These are phyloP conservation scores for Plasmopara viticola DNA, from an alignment of 352 stramenopile genomes.

Conservation along the genomic window DNA sequence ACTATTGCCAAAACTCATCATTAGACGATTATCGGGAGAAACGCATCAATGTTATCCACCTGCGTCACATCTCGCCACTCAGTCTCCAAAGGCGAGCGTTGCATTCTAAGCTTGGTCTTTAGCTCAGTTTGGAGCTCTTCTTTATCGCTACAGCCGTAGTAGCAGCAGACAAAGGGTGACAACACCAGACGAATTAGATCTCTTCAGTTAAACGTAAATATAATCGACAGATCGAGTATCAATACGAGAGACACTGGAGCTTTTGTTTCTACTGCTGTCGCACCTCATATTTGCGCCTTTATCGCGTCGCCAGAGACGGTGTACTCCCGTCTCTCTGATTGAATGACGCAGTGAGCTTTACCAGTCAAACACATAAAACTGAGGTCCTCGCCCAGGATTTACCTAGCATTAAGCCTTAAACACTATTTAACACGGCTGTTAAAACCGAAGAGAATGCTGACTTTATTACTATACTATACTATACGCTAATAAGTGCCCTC, in stretches of 20 bases:
- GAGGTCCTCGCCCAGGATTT: no score
- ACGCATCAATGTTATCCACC: conserved; percentile 13
- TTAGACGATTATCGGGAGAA: not conserved
- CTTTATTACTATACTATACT: conserved; percentile 33
- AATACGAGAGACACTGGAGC: conserved; percentile 1
- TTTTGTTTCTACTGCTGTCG: not conserved
- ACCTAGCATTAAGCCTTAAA: no score
- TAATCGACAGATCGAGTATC: conserved; percentile 1
- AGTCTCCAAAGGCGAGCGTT: conserved; percentile 18
- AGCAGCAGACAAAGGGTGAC: conserved; percentile 18
- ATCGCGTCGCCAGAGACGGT: not conserved
- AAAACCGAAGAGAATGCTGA: no score
- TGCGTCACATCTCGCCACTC: conserved; percentile 48
- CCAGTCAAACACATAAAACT: no score
- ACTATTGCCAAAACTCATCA: conserved; percentile 20
- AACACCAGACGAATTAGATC: conserved; percentile 23
- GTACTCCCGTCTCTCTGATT: not conserved
- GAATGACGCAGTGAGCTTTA: conserved; percentile 7
- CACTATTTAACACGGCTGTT: no score
- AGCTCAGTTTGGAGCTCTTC: conserved; percentile 29
- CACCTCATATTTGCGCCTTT: conserved; percentile 20
- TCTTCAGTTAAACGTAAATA: conserved; percentile 10
- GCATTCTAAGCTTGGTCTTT: conserved; percentile 27
- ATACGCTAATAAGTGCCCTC: conserved; percentile 33
- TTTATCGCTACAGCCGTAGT: conserved; percentile 14